Conservation (phyloP, 331 rosid species). For the Arachis monticola region DNA sequence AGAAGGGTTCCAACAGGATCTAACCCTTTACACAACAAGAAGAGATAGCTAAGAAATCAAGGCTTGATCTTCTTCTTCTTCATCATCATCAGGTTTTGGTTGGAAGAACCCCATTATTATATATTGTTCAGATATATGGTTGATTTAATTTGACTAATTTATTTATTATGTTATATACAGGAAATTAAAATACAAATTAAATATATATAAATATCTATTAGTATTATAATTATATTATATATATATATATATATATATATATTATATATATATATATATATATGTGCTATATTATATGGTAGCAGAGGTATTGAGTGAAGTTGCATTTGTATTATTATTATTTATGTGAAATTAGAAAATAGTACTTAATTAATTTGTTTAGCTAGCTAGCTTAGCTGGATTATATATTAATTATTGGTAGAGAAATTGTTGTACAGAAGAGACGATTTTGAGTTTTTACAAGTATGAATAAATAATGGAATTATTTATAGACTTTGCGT, state of each 20-base stretch:
- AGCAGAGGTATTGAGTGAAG: constrained; percentile 28
- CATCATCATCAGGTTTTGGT: constrained; percentile 18
- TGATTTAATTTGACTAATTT: constrained; percentile 24
- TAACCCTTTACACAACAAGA: constrained; percentile 66
- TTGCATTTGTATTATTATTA: constrained; percentile 29
- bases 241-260: too few relatives aligned
- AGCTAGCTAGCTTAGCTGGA: constrained; percentile 16
- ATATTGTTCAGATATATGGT: constrained; percentile 27
- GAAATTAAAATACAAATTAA: constrained; percentile 9
- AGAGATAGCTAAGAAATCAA: constrained; percentile 40
- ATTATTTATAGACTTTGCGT: constrained; percentile 4
- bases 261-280: not conserved
- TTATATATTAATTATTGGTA: constrained; percentile 22
- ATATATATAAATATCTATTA: not conserved
- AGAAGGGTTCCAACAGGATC: constrained; percentile 63
- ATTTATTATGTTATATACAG: constrained; percentile 18
- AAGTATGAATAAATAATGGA: constrained; percentile 26
- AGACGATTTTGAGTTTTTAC: constrained; percentile 34
- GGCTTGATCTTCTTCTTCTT: constrained; percentile 7
- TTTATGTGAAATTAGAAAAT: constrained; percentile 14
- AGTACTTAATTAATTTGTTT: constrained; percentile 38
- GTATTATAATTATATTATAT: not conserved
- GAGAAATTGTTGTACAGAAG: constrained; percentile 48
- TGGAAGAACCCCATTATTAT: constrained; percentile 7
- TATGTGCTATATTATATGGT: constrained; percentile 19